Conservation (phyloP, 805 yeast species). For the Kuraishia piskuri region DNA sequence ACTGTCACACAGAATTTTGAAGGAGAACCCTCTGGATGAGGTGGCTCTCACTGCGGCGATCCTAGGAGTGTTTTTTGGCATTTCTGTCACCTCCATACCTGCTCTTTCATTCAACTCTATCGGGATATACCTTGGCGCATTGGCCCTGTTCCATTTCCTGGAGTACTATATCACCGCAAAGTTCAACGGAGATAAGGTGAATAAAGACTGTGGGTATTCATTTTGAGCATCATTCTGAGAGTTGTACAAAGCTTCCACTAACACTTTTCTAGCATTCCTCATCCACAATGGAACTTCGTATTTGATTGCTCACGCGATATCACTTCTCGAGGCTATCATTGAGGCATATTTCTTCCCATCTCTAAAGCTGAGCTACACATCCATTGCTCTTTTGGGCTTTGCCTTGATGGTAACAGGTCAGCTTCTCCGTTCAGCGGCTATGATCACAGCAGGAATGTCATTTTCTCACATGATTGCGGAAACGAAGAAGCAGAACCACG, state of each 20-base stretch:
- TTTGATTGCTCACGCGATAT: constrained; percentile 44
- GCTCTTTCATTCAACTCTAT: constrained; percentile 22
- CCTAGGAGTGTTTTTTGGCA: constrained; percentile 36
- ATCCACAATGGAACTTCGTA: constrained; percentile 57
- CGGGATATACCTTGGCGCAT: constrained; percentile 39
- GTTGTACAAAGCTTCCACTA: neutral
- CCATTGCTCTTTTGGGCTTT: constrained; percentile 35
- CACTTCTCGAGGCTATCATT: constrained; percentile 40
- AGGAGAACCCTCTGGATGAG: constrained; percentile 31
- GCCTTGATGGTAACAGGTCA: constrained; percentile 53
- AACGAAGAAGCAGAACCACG: constrained; percentile 44
- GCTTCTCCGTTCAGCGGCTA: constrained; percentile 57
- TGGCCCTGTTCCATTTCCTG: constrained; percentile 65
- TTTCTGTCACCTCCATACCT: constrained; percentile 21
- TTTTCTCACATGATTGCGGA: constrained; percentile 75
- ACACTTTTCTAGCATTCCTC: constrained; percentile 33
- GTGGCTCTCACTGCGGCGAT: constrained; percentile 34
- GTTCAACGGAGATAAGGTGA: constrained; percentile 59
- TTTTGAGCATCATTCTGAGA: neutral
- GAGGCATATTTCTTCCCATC: constrained; percentile 34
- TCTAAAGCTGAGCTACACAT: constrained; percentile 15
- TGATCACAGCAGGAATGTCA: constrained; percentile 81
- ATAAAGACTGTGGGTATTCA: constrained; percentile 37
- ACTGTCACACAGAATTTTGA: constrained; percentile 7
- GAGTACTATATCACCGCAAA: constrained; percentile 78